These are phyloP conservation scores for Pestalotiopsis sp. DNA, from an alignment of 2,329 filamentous ascomycete species.

Conservation along the genomic window DNA sequence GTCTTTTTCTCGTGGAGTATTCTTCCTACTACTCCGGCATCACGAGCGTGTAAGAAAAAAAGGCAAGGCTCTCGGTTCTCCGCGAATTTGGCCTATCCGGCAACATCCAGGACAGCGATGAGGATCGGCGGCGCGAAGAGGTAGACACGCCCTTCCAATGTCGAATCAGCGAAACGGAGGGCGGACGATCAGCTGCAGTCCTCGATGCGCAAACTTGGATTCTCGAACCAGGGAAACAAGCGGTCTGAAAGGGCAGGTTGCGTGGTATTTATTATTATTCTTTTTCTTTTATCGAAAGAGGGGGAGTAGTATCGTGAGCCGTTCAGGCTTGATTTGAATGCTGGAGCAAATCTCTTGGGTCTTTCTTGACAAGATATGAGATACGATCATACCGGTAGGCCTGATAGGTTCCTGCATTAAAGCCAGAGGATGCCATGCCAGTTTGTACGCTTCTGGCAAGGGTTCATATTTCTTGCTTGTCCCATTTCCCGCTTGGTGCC, in stretches of 20 bases:
- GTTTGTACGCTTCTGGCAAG: background rate
- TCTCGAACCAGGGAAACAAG: background rate
- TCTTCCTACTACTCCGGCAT: too few species aligned
- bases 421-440: background rate
- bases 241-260: background rate
- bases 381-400: too few species aligned
- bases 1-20: too few species aligned
- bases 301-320: background rate
- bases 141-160: background rate
- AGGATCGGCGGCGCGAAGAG: conserved; percentile 3
- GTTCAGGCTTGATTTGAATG: background rate
- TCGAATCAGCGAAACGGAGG: background rate
- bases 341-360: background rate
- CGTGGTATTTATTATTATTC: background rate
- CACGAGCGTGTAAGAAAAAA: too few species aligned
- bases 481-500: background rate
- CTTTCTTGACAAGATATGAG: too few species aligned
- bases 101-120: background rate
- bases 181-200: conserved; percentile 7
- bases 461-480: background rate
- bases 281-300: background rate
- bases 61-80: background rate
- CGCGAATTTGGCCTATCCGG: background rate
- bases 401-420: conserved; percentile 4
- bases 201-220: background rate